phyloP scores from a whole-genome alignment of 306 rosid species.

The Trifolium pratense region DNA sequence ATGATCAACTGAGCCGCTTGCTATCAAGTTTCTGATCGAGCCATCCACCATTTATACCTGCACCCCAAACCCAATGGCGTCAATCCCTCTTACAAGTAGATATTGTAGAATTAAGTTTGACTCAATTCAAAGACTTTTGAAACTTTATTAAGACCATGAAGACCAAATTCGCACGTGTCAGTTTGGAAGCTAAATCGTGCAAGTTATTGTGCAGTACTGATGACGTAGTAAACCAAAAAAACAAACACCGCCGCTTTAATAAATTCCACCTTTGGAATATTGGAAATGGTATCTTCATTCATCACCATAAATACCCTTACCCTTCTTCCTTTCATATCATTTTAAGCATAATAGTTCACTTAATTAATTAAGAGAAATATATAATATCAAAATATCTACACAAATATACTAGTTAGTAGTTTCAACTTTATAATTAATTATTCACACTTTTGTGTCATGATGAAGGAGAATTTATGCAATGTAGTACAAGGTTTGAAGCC shows the following conservation, averaged over 20 bases:
- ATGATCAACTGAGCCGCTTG: too few relatives aligned
- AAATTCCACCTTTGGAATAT: not conserved
- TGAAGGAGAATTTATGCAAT: slow-evolving; percentile 24
- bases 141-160: not conserved
- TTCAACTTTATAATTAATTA: too few relatives aligned
- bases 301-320: not conserved
- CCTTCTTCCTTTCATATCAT: not conserved
- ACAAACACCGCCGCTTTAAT: slow-evolving; percentile 27
- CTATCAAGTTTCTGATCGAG: too few relatives aligned
- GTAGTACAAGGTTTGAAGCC: slow-evolving; percentile 54
- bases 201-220: not conserved
- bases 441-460: too few relatives aligned
- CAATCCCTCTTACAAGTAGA: too few relatives aligned
- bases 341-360: not conserved
- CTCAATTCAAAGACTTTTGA: too few relatives aligned
- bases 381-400: not conserved
- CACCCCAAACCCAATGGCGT: too few relatives aligned
- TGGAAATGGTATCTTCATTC: not conserved
- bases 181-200: not conserved
- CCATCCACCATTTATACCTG: too few relatives aligned
- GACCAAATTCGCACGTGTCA: slow-evolving; percentile 36
- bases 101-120: too few relatives aligned
- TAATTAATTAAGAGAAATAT: not conserved
- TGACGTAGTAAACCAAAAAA: slow-evolving; percentile 38
- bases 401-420: not conserved